Conservation (phyloP, 2,329 filamentous ascomycete genomes). For the Tolypocladium amazonense region DNA sequence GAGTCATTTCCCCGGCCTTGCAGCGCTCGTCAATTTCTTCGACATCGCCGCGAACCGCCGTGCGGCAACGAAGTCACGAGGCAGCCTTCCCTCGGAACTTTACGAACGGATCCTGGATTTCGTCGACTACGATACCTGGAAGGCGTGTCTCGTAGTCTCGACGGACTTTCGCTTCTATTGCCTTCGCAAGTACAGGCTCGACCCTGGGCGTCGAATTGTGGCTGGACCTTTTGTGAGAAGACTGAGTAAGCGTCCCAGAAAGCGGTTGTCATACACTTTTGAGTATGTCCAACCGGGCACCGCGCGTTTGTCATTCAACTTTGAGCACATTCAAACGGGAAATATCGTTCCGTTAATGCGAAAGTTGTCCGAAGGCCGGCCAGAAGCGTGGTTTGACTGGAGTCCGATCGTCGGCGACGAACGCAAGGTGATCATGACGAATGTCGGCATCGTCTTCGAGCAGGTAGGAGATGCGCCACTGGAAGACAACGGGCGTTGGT, state of each 20-base stretch:
- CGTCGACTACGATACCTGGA: conserved; percentile 11
- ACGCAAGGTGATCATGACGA: conserved; percentile 1
- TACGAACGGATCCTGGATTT: conserved; percentile 7
- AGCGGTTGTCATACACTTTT: conserved; percentile 3
- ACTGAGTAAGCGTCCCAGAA: not conserved
- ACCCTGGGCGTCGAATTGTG: conserved; percentile 6
- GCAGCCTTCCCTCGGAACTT: conserved; percentile 6
- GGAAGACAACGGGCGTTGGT: not conserved
- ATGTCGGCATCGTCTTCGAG: conserved; percentile 1
- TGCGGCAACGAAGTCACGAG: conserved; percentile 3
- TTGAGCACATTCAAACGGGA: conserved; percentile 7
- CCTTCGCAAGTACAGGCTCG: conserved; percentile 8
- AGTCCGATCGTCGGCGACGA: conserved; percentile 3
- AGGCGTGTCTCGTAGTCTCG: conserved; percentile 7
- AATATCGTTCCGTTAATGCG: not conserved
- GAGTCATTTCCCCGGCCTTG: conserved; percentile 6
- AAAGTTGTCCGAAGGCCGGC: too few relatives aligned
- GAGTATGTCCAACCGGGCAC: too few relatives aligned
- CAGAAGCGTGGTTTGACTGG: conserved; percentile 1
- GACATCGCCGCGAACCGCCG: conserved; percentile 6
- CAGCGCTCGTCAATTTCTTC: conserved; percentile 12
- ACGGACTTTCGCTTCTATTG: conserved; percentile 4
- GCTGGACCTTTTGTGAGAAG: conserved; percentile 1
- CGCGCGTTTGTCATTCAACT: conserved; percentile 3
- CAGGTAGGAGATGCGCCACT: not conserved